A percentile compares a stretch with the other conserved stretches of the same genome.
phyloP scores from a whole-genome alignment of 495 filamentous ascomycete genomes.

The Penicillium mononematosum region DNA sequence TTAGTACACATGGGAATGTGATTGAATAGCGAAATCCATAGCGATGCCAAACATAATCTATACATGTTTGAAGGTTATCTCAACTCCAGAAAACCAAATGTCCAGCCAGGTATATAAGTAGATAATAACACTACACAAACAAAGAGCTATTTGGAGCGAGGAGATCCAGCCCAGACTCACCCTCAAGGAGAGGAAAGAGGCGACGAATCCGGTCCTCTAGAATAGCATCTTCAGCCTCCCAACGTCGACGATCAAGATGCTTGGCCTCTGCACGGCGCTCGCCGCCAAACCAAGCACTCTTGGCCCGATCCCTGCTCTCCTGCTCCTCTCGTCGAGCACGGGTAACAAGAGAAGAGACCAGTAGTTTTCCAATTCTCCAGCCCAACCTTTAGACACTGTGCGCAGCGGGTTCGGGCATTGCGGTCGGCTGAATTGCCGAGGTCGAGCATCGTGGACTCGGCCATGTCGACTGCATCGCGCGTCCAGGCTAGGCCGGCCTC shows the following conservation, averaged over 20 bases:
- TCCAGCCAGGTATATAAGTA: background rate
- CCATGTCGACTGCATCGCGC: slow-evolving; percentile 72
- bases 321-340: slow-evolving; percentile 49
- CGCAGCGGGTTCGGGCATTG: slow-evolving; percentile 54
- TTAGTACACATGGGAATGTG: background rate
- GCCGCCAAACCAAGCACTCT: slow-evolving; percentile 52
- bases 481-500: slow-evolving; percentile 81
- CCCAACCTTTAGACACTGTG: slow-evolving; percentile 68
- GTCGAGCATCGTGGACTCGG: slow-evolving; percentile 50
- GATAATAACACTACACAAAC: slow-evolving; percentile 34
- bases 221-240: slow-evolving; percentile 42
- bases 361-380: slow-evolving; percentile 73
- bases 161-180: slow-evolving; percentile 31
- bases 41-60: background rate
- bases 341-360: slow-evolving; percentile 59
- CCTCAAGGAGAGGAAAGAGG: slow-evolving; percentile 35
- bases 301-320: slow-evolving; percentile 35
- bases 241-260: slow-evolving; percentile 33
- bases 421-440: slow-evolving; percentile 40
- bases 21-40: background rate
- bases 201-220: slow-evolving; percentile 41
- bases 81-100: background rate
- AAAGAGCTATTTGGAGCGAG: slow-evolving; percentile 38
- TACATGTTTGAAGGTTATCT: background rate
- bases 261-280: slow-evolving; percentile 29